Base-by-base conservation (phyloP, 2,329 filamentous ascomycete genomes). In the Diaporthe helianthi region DNA sequence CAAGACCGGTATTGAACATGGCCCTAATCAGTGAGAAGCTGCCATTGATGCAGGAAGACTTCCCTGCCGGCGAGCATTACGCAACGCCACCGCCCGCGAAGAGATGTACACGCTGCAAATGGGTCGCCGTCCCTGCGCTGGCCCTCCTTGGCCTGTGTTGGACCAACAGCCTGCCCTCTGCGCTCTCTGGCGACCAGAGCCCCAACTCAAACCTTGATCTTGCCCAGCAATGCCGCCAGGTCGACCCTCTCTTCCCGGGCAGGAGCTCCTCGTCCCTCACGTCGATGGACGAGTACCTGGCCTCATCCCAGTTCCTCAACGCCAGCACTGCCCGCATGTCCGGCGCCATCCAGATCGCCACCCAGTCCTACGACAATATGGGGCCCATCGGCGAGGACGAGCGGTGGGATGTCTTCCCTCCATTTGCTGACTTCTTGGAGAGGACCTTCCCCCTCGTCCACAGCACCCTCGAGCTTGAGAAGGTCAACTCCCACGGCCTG, bases 401-500 rank as follows among this genome's bases (percentile, higher is more conserved):
- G 52, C 82, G 86, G 64, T 92, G 89, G 84, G 83, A 87, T 2
- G 81, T 86, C 12, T 86, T 92, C 73, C 82, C 83, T 53, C 79
- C 84, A 3, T 83, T 92, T 65, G 84, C 86, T 7, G 74, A 76
- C 9, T 84, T 84, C 41, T 77, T 90, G 38, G 73, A 82, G 67
- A 73, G 79, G 68, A 81, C 83, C 0, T 90, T 87, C 72, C 88
- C 87, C 0, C 76, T 81, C 4, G 79, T 86, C 74, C 86, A 87
- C 74, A 76, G 77, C 33, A 79, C 79, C 7, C 77, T 87, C 61
- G 75, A 79, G 12, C 76, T 88, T 0, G 84, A 89, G 67, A 85
- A 85, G 69, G 79, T 89, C 73, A 90, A 90, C 75, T 86, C 82
- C 2, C 85, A 90, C 74, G 88, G 85, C 5, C 78, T 90, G 54